Evolutionary conservation across 139 green algal genomes (phyloP), one percentile per base, ranked within the genome.

Genomic region (Haematococcus sp.): DNA sequence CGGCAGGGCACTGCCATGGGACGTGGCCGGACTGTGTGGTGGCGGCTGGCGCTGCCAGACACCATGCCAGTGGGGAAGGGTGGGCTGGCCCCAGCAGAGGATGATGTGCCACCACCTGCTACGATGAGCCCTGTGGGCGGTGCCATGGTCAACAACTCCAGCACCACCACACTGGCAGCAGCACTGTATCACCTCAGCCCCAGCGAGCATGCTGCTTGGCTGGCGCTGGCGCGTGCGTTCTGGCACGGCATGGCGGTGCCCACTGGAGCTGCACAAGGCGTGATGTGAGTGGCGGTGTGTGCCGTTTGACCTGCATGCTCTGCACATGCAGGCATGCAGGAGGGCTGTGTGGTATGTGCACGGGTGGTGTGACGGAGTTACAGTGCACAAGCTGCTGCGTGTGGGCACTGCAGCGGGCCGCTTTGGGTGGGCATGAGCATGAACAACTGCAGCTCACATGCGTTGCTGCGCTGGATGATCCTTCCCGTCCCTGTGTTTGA

Each of bases 161-260:
- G 40, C 40, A 49, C 40, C 7, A 11, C 59, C 28, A 44, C 0
- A 35, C 70, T 63, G 70, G 40, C 40, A 61, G 28, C 19, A n/a
- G 61, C 27, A n/a, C 44, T 77, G 23, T 71, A 71, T 59, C 71
- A 77, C 46, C 52, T 44, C 0, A 16, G 34, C 2, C 2, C 28
- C 31, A 44, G 31, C 60, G 28, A 49, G 43, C 7, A 3, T 11
- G 72, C 68, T 23, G 72, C 72, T 2, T 77, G 72, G 72, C 31
- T 25, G 22, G 13, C 27, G 20, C 20, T 71, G 16, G 34, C 61
- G 0, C 9, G 58, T 23, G 72, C 46, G 4, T 46, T 71, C 27
- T 25, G 7, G 44, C 71, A 76, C 59, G 44, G 44, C 1, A 60
- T 76, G 19, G 30, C 58, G 16, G 51, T 70, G 27, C 70, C 58